A percentile compares a stretch with the other conserved stretches of the same genome.
phyloP scores from a whole-genome alignment of 192 early-diverging fungal species.

The Coemansia sp. region DNA sequence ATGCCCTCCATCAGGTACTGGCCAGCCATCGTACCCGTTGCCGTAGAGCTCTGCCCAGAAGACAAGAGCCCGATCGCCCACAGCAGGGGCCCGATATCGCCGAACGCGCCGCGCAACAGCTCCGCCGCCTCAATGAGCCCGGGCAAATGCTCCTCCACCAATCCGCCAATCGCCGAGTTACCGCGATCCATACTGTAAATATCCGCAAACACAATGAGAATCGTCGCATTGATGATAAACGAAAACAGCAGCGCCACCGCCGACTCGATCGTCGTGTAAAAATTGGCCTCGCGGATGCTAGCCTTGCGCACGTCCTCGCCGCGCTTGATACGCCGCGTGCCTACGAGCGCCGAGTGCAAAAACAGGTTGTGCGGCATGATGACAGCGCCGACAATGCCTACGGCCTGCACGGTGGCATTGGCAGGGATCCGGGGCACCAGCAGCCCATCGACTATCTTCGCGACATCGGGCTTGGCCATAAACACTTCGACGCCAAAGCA shows the following conservation, averaged over 20 bases:
- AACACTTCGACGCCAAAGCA: conserved; percentile 80
- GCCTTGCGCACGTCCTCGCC: conserved; percentile 31
- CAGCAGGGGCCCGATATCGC: conserved; percentile 62
- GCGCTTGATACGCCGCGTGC: conserved; percentile 57
- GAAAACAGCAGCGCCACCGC: conserved; percentile 64
- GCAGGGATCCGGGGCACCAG: conserved; percentile 60
- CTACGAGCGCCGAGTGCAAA: conserved; percentile 82
- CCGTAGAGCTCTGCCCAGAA: conserved; percentile 83
- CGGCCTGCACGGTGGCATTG: conserved; percentile 64
- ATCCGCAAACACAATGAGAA: conserved; percentile 68
- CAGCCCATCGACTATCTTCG: conserved; percentile 58
- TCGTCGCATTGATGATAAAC: conserved; percentile 69
- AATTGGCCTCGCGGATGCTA: conserved; percentile 70
- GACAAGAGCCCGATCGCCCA: conserved; percentile 85
- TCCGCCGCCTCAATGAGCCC: conserved; percentile 68
- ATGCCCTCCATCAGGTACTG: conserved; percentile 91
- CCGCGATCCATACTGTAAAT: conserved; percentile 28
- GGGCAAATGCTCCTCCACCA: conserved; percentile 50
- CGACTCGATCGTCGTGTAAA: conserved; percentile 70
- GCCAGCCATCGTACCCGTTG: conserved; percentile 90
- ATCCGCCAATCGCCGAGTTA: not conserved
- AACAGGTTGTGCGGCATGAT: conserved; percentile 94
- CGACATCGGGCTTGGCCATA: conserved; percentile 55
- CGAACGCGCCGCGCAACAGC: conserved; percentile 62
- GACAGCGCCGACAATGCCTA: conserved; percentile 68